A percentile compares a stretch with the other conserved stretches of the same genome.
Evolutionary conservation across 192 early-diverging fungal genomes (phyloP).

Genomic region (Rhizoclosmatium globosum): DNA sequence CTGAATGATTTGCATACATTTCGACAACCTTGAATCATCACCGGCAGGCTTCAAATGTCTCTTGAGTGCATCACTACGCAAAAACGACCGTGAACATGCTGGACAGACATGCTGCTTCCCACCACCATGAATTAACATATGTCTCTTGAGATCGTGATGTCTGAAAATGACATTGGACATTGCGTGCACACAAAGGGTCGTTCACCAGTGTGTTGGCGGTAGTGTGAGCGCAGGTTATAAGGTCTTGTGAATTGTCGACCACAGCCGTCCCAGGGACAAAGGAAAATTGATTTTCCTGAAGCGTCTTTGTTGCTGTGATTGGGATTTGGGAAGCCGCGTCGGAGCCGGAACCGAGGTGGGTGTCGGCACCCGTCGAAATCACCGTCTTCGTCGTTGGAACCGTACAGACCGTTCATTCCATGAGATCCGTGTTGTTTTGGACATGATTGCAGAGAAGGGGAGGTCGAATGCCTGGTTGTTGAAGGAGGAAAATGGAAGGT

Average conservation of each 20-base stretch:
- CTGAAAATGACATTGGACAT: background rate
- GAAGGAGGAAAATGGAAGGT: too few species aligned
- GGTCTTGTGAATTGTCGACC: background rate
- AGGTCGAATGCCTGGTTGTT: too few species aligned
- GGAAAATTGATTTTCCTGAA: background rate
- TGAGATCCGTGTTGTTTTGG: background rate
- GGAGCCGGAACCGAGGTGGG: background rate
- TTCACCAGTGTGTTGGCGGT: background rate
- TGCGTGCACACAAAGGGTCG: background rate
- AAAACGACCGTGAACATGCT: background rate
- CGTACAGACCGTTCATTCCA: background rate
- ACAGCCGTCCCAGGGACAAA: constrained; percentile 1
- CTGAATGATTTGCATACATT: constrained; percentile 21
- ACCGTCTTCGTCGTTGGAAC: background rate
- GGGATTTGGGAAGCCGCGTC: background rate
- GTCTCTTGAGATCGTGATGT: constrained; percentile 13
- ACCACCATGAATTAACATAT: constrained; percentile 12
- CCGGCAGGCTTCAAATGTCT: constrained; percentile 13
- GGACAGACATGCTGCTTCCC: constrained; percentile 2
- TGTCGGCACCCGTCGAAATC: background rate
- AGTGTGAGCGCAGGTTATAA: background rate
- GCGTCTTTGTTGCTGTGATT: background rate
- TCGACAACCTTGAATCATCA: constrained; percentile 2
- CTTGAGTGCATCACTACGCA: constrained; percentile 12
- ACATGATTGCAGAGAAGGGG: background rate